phyloP scores from a whole-genome alignment of 805 yeast species.

The Wickerhamomyces subpelliculosus region DNA sequence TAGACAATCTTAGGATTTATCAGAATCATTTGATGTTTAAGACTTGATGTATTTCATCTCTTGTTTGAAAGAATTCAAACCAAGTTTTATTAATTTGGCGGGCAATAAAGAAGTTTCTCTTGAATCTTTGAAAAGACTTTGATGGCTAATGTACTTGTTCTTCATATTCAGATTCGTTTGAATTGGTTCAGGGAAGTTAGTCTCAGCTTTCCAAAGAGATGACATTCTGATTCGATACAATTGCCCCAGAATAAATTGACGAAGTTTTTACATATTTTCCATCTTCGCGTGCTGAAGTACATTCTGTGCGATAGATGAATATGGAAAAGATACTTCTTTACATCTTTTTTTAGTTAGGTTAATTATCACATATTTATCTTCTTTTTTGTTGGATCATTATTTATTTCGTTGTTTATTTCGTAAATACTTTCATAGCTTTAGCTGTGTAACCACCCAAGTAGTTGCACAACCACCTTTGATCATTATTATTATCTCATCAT shows the following conservation, averaged over 20 bases:
- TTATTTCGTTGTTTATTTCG: not conserved
- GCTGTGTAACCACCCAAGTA: slow-evolving; percentile 44
- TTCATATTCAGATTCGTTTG: not conserved
- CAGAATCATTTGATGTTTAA: too few species aligned
- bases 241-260: slow-evolving; percentile 52
- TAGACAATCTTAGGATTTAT: too few species aligned
- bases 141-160: not conserved
- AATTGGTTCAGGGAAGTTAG: not conserved
- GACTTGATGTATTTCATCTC: too few species aligned
- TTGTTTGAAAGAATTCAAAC: slow-evolving; percentile 3
- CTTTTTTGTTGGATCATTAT: not conserved
- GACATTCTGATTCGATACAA: slow-evolving; percentile 41
- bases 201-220: slow-evolving; percentile 2
- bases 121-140: not conserved
- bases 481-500: slow-evolving; percentile 19
- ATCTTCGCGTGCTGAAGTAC: slow-evolving; percentile 35
- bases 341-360: slow-evolving; percentile 29
- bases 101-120: slow-evolving; percentile 3
- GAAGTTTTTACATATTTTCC: slow-evolving; percentile 78
- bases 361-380: slow-evolving; percentile 2
- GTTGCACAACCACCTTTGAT: slow-evolving; percentile 64
- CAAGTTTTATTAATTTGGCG: not conserved
- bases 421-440: too few species aligned
- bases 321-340: slow-evolving; percentile 76
- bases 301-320: slow-evolving; percentile 49